A percentile compares a stretch with the other conserved stretches of the same genome.
These are phyloP conservation scores for Auricularia sp. DNA, from an alignment of 768 basidiomycete genomes.

Conservation along the genomic window DNA sequence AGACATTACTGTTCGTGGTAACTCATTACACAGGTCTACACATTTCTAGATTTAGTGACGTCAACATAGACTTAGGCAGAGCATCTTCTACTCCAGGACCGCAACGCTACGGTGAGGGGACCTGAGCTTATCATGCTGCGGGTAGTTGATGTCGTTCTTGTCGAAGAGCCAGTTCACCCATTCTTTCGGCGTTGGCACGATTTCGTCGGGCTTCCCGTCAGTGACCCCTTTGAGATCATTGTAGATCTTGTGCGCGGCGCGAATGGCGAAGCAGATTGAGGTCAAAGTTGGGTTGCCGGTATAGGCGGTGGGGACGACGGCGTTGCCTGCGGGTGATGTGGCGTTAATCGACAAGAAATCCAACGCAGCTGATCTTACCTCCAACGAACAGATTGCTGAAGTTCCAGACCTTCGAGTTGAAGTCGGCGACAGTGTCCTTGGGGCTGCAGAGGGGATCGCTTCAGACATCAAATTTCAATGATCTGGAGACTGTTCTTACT, in stretches of 20 bases:
- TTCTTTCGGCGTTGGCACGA: neutral
- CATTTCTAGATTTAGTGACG: too few relatives aligned
- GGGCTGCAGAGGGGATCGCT: neutral
- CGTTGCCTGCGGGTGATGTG: constrained; percentile 7
- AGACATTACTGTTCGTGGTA: too few relatives aligned
- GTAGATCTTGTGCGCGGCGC: neutral
- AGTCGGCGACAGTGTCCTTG: constrained; percentile 16
- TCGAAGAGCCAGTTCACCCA: neutral
- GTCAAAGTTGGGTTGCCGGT: constrained; percentile 17
- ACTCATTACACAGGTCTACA: too few relatives aligned
- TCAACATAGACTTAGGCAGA: too few relatives aligned
- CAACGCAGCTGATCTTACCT: constrained; percentile 6
- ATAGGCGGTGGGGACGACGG: constrained; percentile 15
- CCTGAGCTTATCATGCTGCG: neutral
- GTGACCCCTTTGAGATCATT: neutral
- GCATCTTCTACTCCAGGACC: neutral
- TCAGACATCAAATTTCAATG: neutral
- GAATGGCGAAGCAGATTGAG: constrained; percentile 2
- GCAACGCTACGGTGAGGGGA: neutral
- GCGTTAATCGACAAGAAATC: too few relatives aligned
- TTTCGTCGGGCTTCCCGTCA: neutral
- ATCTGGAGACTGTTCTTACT: neutral
- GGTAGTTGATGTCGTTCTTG: neutral
- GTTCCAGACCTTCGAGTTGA: constrained; percentile 14
- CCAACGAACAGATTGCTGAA: constrained; percentile 25